These are phyloP conservation scores for Trichoderma oligosporum DNA, from an alignment of 2,329 filamentous ascomycete genomes.

Conservation along the genomic window DNA sequence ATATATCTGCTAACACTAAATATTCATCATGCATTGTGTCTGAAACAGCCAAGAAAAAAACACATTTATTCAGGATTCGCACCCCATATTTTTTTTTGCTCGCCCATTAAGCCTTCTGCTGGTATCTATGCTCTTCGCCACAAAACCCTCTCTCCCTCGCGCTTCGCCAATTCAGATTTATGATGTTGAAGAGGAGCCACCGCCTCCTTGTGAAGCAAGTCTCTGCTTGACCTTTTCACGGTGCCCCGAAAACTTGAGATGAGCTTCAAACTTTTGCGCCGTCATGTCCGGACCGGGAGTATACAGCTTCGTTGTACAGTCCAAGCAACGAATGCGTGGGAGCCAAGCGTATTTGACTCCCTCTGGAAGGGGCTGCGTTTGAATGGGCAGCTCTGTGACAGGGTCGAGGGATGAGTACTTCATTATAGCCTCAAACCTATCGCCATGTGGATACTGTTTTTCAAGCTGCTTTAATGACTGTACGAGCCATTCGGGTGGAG, in stretches of 20 bases:
- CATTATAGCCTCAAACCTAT: constrained; percentile 88
- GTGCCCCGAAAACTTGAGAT: constrained; percentile 81
- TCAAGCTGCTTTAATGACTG: constrained; percentile 67
- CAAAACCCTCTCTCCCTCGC: too few relatives aligned
- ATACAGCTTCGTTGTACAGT: constrained; percentile 92
- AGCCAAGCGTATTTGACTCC: constrained; percentile 77
- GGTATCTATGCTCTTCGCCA: too few relatives aligned
- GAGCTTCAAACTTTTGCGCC: constrained; percentile 87
- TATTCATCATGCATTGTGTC: background rate
- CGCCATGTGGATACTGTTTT: constrained; percentile 66
- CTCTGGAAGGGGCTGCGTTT: constrained; percentile 53
- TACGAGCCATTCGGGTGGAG: constrained; percentile 81
- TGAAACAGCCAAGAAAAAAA: background rate
- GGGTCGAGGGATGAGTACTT: constrained; percentile 79
- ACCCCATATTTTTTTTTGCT: background rate
- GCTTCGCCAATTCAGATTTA: background rate
- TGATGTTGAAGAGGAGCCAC: constrained; percentile 9
- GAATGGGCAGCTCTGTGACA: constrained; percentile 61
- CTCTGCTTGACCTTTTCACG: constrained; percentile 58
- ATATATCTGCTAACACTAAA: background rate
- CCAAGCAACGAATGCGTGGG: constrained; percentile 83
- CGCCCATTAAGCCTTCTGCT: background rate
- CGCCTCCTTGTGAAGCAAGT: constrained; percentile 27
- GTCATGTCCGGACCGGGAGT: constrained; percentile 82
- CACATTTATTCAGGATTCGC: constrained; percentile 4